These are phyloP conservation scores for button mushroom (Agaricus bisporus) DNA, from an alignment of 768 basidiomycete genomes.

Conservation along the genomic window DNA sequence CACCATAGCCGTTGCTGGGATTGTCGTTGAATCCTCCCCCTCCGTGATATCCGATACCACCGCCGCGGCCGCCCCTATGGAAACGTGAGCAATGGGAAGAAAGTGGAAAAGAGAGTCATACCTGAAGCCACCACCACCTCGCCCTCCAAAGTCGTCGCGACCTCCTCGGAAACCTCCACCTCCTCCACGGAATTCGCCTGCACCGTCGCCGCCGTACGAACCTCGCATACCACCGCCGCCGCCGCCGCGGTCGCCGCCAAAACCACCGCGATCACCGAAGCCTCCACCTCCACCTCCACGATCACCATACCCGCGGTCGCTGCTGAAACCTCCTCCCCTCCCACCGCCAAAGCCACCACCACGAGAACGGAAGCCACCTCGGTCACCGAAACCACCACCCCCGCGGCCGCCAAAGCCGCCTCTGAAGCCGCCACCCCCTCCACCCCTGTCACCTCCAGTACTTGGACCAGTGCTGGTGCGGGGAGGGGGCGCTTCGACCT, in stretches of 20 bases:
- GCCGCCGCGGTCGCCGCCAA: conserved; percentile 36
- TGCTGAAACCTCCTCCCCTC: conserved; percentile 30
- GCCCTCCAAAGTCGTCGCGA: conserved; percentile 31
- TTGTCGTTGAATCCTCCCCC: conserved; percentile 53
- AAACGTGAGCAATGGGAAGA: conserved; percentile 11
- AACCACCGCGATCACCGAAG: conserved; percentile 35
- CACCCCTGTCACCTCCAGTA: conserved; percentile 31
- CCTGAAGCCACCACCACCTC: conserved; percentile 48
- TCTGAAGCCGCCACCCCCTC: conserved; percentile 34
- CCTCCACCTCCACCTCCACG: conserved; percentile 31
- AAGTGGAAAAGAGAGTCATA: conserved; percentile 16
- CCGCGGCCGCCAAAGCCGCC: conserved; percentile 22
- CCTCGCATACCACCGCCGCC: conserved; percentile 39
- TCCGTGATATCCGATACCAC: conserved; percentile 67
- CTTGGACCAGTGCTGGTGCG: conserved; percentile 29
- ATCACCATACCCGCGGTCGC: conserved; percentile 31
- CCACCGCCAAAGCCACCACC: conserved; percentile 36
- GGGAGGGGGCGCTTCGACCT: conserved; percentile 41
- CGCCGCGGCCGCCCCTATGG: conserved; percentile 56
- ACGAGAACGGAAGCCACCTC: conserved; percentile 36
- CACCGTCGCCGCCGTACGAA: conserved; percentile 32
- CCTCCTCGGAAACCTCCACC: conserved; percentile 31
- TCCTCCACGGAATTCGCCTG: conserved; percentile 24
- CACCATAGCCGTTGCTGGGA: conserved; percentile 46
- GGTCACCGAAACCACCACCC: conserved; percentile 28